phyloP scores from a whole-genome alignment of 1,284 basidiomycete genomes.

The Trametes hirsuta region DNA sequence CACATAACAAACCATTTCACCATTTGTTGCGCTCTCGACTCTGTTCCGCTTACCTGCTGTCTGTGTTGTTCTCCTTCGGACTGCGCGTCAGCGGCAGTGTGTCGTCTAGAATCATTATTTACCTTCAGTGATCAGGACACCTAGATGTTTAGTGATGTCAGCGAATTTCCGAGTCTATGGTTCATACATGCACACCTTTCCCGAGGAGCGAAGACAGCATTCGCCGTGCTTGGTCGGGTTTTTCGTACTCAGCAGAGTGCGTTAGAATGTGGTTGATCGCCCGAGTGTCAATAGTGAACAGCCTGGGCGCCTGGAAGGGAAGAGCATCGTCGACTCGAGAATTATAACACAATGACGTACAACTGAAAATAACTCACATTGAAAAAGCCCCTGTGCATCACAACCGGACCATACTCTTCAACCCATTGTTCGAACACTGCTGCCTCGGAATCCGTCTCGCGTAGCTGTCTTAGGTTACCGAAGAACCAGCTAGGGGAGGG shows the following conservation, averaged over 20 bases:
- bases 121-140: slow-evolving; percentile 19
- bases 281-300: slow-evolving; percentile 41
- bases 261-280: slow-evolving; percentile 43
- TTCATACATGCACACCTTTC: slow-evolving; percentile 26
- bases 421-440: slow-evolving; percentile 19
- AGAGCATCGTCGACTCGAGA: background rate
- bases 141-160: background rate
- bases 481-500: slow-evolving; percentile 50
- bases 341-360: background rate
- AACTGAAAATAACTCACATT: background rate
- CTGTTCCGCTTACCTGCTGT: slow-evolving; percentile 10
- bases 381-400: slow-evolving; percentile 20
- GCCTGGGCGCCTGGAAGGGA: slow-evolving; percentile 37
- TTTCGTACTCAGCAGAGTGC: slow-evolving; percentile 39
- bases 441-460: slow-evolving; percentile 2
- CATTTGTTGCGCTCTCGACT: background rate
- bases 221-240: slow-evolving; percentile 30
- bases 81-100: background rate
- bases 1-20: background rate
- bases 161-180: background rate
- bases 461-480: slow-evolving; percentile 43
- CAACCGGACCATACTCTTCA: slow-evolving; percentile 17
- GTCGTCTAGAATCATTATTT: no score
- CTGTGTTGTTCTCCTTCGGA: slow-evolving; percentile 17
- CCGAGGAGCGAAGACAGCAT: slow-evolving; percentile 34